phyloP scores from a whole-genome alignment of 1,284 basidiomycete genomes.

The Ganoderma multipileum region DNA sequence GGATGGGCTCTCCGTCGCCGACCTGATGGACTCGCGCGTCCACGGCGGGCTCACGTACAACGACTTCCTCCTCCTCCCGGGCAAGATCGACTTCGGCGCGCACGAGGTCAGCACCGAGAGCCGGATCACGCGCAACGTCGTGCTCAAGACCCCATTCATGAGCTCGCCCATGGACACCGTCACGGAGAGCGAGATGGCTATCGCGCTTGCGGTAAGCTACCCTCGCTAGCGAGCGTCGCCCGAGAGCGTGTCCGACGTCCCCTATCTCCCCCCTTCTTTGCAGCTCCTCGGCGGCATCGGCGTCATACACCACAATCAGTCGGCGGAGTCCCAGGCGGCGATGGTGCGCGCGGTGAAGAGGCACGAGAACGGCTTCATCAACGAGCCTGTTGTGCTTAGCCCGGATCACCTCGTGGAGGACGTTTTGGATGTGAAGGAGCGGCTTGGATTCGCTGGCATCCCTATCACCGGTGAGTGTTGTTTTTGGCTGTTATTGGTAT shows the following conservation, averaged over 20 bases:
- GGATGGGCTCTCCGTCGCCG: constrained; percentile 89
- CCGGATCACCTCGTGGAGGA: constrained; percentile 86
- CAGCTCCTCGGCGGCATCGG: constrained; percentile 96
- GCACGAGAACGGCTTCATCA: constrained; percentile 98
- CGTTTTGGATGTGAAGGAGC: constrained; percentile 92
- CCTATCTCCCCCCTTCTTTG: constrained; percentile 13
- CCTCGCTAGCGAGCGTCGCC: constrained; percentile 22
- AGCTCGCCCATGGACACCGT: constrained; percentile 99
- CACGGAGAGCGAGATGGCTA: constrained; percentile 97
- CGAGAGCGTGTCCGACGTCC: constrained; percentile 33
- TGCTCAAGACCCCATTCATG: constrained; percentile 95
- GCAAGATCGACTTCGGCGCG: constrained; percentile 94
- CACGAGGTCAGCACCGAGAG: constrained; percentile 86
- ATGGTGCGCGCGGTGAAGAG: constrained; percentile 99
- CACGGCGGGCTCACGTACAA: constrained; percentile 98
- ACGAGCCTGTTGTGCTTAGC: constrained; percentile 89
- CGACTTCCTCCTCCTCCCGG: constrained; percentile 93
- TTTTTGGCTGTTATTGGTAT: background rate
- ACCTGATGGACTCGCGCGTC: constrained; percentile 90
- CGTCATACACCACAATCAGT: constrained; percentile 98
- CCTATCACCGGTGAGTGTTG: constrained; percentile 89
- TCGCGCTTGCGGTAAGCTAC: constrained; percentile 84
- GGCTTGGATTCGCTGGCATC: constrained; percentile 95
- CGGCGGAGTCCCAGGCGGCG: constrained; percentile 87
- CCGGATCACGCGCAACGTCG: constrained; percentile 90